Base-by-base conservation (phyloP, 768 basidiomycete genomes). In the Lactarius hengduanensis region DNA sequence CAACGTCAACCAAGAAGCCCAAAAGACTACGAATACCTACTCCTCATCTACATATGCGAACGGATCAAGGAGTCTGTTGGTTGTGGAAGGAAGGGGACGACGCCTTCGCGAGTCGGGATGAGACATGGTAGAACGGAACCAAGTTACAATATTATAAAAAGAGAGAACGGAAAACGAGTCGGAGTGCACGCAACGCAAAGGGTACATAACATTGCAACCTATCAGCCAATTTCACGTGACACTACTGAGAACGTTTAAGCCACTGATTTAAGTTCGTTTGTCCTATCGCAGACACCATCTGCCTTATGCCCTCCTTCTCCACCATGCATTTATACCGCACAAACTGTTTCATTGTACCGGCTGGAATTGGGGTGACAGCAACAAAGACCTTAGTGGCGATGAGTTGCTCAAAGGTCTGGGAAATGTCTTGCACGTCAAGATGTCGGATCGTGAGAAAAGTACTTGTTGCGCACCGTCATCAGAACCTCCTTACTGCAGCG, bases 251-350 rank as follows among this genome's bases (percentile, higher is more conserved):
- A 69, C 86, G 90, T 59, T 76, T 84, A 62, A 92, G 78, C 92
- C 92, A 94, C 73, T 90, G 91, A 73, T 84, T 90, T 62, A 94
- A 76, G 70, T 82, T 89, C 13, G 86, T 84, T 71, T 91, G 88
- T 2, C 87, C 87, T 55, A 80, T 80, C 71, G 77, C 83, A 56
- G 89, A 87, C 30, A 93, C 81, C 6, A 86, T 85, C 68, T 78
- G 83, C 77, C 84, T 89, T 43, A 96, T 80, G 26, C 88, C 87
- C 16, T 82, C 81, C 64, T 87, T 81, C 34, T 84, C 84, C 2
- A 90, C 79, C 2, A 80, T 76, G 70, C 86, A 92, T 28, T 89
- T 83, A 74, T 94, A 89, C 69, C 87, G 89, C 47, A 86, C 77
- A 72, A 94, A 98, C 69, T 89, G 89, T 63, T 84, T 86, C 7